These are phyloP conservation scores for Candida glucosophila DNA, from an alignment of 1,139 yeast species.

Conservation along the genomic window DNA sequence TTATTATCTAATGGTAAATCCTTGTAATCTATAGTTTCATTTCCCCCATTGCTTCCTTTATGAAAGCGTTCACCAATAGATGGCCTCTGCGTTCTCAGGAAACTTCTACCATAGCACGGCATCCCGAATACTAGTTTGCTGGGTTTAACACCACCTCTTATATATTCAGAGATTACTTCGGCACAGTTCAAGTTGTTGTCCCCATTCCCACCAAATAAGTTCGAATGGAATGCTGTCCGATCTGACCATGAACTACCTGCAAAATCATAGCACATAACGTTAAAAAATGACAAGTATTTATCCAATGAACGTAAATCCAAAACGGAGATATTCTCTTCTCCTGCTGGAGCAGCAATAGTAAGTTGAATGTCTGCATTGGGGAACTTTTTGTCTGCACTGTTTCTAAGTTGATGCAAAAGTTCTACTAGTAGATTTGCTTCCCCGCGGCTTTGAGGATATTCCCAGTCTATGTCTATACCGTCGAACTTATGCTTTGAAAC, in stretches of 20 bases:
- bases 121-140: slow-evolving; percentile 69
- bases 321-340: slow-evolving; percentile 31
- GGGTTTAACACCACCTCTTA: slow-evolving; percentile 32
- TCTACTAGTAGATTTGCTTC: slow-evolving; percentile 41
- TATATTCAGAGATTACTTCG: slow-evolving; percentile 39
- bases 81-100: slow-evolving; percentile 27
- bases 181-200: slow-evolving; percentile 42
- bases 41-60: slow-evolving; percentile 32
- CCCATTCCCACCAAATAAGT: slow-evolving; percentile 40
- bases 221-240: slow-evolving; percentile 59
- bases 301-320: slow-evolving; percentile 48
- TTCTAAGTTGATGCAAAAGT: slow-evolving; percentile 36
- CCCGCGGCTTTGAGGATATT: slow-evolving; percentile 50
- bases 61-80: slow-evolving; percentile 36
- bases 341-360: slow-evolving; percentile 74
- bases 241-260: slow-evolving; percentile 67
- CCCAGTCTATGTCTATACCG: slow-evolving; percentile 95
- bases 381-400: slow-evolving; percentile 22
- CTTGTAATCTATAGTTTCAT: slow-evolving; percentile 47
- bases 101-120: slow-evolving; percentile 81
- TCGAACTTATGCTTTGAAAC: slow-evolving; percentile 61
- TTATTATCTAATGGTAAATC: slow-evolving; percentile 25
- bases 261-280: slow-evolving; percentile 87
- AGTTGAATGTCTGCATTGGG: slow-evolving; percentile 24
- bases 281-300: slow-evolving; percentile 57